These are phyloP conservation scores for Botrytis squamosa DNA, from an alignment of 2,329 filamentous ascomycete genomes.

Conservation along the genomic window DNA sequence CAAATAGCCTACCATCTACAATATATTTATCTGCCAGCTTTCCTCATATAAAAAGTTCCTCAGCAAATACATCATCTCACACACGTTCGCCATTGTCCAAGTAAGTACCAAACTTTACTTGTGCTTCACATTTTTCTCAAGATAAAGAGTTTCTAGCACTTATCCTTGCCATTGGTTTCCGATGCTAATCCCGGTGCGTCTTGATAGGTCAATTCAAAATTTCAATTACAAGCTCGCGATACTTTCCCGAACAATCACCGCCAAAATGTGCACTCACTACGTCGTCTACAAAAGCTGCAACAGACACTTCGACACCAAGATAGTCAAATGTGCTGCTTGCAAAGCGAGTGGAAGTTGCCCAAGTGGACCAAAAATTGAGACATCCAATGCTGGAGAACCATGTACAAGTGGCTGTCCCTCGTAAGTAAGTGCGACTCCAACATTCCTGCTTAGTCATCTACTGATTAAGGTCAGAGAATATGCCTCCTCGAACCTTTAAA, in stretches of 20 bases:
- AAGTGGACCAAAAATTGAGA: not conserved
- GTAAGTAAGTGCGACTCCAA: conserved; percentile 20
- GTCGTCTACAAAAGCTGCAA: conserved; percentile 11
- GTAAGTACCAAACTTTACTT: conserved; percentile 15
- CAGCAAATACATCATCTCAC: not conserved
- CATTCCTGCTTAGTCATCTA: not conserved
- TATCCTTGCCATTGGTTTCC: conserved; percentile 1
- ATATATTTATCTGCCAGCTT: conserved; percentile 13
- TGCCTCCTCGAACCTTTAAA: conserved; percentile 10
- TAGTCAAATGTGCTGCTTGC: not conserved
- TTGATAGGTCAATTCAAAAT: conserved; percentile 2
- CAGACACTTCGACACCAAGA: not conserved
- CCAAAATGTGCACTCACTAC: conserved; percentile 18
- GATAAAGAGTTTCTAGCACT: not conserved
- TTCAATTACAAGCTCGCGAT: not conserved
- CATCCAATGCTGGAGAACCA: conserved; percentile 1
- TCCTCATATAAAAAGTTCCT: conserved; percentile 2
- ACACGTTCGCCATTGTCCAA: conserved; percentile 6
- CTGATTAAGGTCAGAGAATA: conserved; percentile 13
- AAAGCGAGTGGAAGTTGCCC: conserved; percentile 10
- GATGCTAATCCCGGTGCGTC: conserved; percentile 8
- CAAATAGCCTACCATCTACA: conserved; percentile 9
- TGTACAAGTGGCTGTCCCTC: conserved; percentile 14
- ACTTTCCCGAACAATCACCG: not conserved
- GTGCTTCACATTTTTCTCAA: not conserved